These are phyloP conservation scores for Urtica urens DNA, from an alignment of 306 rosid genomes.

Conservation along the genomic window DNA sequence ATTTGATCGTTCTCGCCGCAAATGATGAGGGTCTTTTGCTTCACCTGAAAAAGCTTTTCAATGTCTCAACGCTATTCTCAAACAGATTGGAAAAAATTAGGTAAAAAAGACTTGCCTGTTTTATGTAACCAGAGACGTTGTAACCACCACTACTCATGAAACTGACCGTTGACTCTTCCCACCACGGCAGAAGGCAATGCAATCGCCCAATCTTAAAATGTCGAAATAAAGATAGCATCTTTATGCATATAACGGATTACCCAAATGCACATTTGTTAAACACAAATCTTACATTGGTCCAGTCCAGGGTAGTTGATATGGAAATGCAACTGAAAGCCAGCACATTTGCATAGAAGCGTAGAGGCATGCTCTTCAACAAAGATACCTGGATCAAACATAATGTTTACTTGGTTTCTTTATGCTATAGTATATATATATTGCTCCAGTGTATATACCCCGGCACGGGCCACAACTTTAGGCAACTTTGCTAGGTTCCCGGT, in stretches of 20 bases:
- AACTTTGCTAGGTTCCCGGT: constrained; percentile 20
- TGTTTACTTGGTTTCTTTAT: background rate
- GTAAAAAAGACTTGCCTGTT: constrained; percentile 39
- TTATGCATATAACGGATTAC: background rate
- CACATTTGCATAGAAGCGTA: constrained; percentile 36
- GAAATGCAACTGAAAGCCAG: constrained; percentile 32
- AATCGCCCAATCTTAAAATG: constrained; percentile 49
- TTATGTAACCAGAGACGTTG: constrained; percentile 29
- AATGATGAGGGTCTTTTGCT: constrained; percentile 37
- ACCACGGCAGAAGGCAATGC: constrained; percentile 49
- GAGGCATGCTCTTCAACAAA: constrained; percentile 32
- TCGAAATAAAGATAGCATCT: constrained; percentile 4
- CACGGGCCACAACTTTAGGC: constrained; percentile 24
- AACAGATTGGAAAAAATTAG: too few species aligned
- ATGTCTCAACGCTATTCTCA: too few species aligned
- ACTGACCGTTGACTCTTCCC: constrained; percentile 39
- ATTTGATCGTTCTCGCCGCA: constrained; percentile 36
- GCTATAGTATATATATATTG: background rate
- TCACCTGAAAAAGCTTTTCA: constrained; percentile 39
- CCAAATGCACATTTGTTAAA: background rate
- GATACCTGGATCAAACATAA: constrained; percentile 27
- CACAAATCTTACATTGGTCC: constrained; percentile 38
- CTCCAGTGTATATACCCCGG: constrained; percentile 21
- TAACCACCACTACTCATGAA: constrained; percentile 46
- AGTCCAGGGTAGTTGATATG: constrained; percentile 34